Evolutionary conservation across 2,329 filamentous ascomycete genomes (phyloP).

Genomic region (Mycosphaerella sp.): DNA sequence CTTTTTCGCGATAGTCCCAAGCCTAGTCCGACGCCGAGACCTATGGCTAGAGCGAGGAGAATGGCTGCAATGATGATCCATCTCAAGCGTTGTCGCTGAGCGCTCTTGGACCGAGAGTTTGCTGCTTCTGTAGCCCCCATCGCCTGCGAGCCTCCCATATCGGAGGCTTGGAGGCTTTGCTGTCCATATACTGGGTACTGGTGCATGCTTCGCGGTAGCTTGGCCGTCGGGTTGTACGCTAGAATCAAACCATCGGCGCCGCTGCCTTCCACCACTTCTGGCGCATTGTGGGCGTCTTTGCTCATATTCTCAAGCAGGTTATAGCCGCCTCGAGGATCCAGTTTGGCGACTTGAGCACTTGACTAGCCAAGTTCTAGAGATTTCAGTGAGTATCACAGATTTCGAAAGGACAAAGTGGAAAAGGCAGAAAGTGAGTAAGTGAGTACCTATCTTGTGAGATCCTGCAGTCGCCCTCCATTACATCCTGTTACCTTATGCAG

Average conservation of each 20-base stretch:
- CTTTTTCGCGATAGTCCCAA: constrained; percentile 6
- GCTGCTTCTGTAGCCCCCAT: not conserved
- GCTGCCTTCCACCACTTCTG: constrained; percentile 7
- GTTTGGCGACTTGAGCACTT: not conserved
- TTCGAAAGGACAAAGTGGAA: not conserved
- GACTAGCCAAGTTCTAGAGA: not conserved
- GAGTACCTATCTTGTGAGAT: not conserved
- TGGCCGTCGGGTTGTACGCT: not conserved
- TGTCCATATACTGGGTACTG: not conserved
- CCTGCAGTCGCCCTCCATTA: not conserved
- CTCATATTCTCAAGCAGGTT: constrained; percentile 1
- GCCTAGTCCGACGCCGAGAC: constrained; percentile 11
- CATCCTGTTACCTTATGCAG: not conserved
- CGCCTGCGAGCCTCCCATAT: constrained; percentile 5
- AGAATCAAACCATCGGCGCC: constrained; percentile 9
- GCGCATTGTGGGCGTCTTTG: not conserved
- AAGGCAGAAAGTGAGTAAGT: not conserved
- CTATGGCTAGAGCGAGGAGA: constrained; percentile 9
- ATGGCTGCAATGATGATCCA: constrained; percentile 10
- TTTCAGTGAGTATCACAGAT: not conserved
- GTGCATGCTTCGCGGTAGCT: not conserved
- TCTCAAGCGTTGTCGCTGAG: constrained; percentile 3
- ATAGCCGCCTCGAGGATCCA: constrained; percentile 1
- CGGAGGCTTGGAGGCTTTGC: not conserved
- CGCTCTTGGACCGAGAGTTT: not conserved